Percentiles rank a stretch among this genome's conserved stretches.
Conservation (phyloP, 2,329 filamentous ascomycete genomes). For the Hypoxylon sp. region DNA sequence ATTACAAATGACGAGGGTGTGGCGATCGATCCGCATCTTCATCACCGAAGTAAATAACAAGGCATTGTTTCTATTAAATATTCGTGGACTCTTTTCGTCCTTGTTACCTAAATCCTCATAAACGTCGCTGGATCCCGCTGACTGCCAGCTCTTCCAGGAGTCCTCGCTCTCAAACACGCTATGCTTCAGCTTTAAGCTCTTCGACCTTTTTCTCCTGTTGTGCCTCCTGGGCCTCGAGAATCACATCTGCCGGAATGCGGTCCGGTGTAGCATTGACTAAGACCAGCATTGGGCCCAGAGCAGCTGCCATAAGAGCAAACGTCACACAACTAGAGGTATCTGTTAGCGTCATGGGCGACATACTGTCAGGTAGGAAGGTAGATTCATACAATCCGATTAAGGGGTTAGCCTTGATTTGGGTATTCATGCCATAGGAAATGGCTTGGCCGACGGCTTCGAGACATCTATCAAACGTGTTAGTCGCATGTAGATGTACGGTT, state of each 20-base stretch:
- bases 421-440: constrained; percentile 61
- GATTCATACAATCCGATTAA: constrained; percentile 58
- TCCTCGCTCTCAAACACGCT: not conserved
- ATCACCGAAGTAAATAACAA: constrained; percentile 10
- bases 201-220: constrained; percentile 41
- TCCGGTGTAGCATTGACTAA: constrained; percentile 60
- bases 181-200: constrained; percentile 33
- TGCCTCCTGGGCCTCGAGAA: constrained; percentile 54
- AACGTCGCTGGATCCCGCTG: constrained; percentile 10
- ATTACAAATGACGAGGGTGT: constrained; percentile 6
- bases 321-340: constrained; percentile 55
- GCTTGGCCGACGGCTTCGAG: constrained; percentile 60
- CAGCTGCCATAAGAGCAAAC: constrained; percentile 57
- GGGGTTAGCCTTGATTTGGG: constrained; percentile 56
- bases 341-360: not conserved
- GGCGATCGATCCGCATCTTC: constrained; percentile 1
- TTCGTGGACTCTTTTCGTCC: not conserved
- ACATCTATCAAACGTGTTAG: constrained; percentile 44
- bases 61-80: not conserved
- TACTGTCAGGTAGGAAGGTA: not conserved
- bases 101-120: constrained; percentile 1
- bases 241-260: constrained; percentile 58
- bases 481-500: not conserved
- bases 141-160: not conserved
- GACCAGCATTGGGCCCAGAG: constrained; percentile 57